Evolutionary conservation across 2,329 filamentous ascomycete species (phyloP), one percentile per base, ranked within the genome.

Genomic region (Neonectria magnoliae): DNA sequence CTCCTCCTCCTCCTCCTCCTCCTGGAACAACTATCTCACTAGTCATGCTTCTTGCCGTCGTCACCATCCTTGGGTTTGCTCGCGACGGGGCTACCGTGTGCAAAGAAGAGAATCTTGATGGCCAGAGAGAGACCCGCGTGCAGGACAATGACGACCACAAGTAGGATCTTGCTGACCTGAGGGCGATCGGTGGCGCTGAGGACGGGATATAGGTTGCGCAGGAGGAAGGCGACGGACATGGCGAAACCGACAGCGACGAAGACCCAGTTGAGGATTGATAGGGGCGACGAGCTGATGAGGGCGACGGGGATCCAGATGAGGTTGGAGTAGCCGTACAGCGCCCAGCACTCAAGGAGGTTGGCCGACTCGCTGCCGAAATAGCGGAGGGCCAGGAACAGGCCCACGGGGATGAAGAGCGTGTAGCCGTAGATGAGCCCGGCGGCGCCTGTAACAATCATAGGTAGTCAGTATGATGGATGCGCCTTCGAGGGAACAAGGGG

Each of bases 81-180:
- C 18, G 78, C 76, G 10, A 79, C 78, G 6, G 79, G 55, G 79
- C 91, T 93, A 53, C 87, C 89, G 71, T 93, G 90, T 71, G 94
- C 94, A 81, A 99, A 99, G 86, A 98, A 98, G 29, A 98, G 82
- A 64, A 98, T 91, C 86, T 98, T 98, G 81, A 99, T 98, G 5
- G 95, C 93, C 73, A 98, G 88, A 1, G 95, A 89, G 70, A 99
- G 84, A n/a, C 91, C 96, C 29, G 94, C 90, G 81, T 99, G 96
- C 67, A 98, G 84, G 31, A 88, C 86, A 31, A 98, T 87, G 27
- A 99, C 94, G 22, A 95, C 83, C 57, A 98, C 84, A 64, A 99
- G 85, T 67, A 99, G 81, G 22, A 93, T 85, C 86, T 97, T 97
- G 80, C 93, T 96, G 25, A 93, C 94, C 84, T 97, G 93, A n/a